Conservation (phyloP, 495 filamentous ascomycete species). For the Tuber melanosporum region DNA sequence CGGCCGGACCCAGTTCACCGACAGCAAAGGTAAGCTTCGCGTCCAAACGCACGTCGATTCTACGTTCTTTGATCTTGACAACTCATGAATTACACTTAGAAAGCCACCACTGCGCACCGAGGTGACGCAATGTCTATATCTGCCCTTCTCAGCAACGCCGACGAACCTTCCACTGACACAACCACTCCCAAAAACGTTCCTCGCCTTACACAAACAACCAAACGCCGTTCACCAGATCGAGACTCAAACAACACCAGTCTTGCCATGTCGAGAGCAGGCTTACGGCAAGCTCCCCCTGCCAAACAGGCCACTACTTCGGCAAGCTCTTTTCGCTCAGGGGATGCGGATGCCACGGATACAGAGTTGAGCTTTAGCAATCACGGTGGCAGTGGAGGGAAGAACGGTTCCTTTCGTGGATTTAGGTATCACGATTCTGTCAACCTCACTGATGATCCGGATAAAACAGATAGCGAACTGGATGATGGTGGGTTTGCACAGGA, state of each 20-base stretch:
- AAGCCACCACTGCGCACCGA: conserved; percentile 34
- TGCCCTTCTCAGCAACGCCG: conserved; percentile 40
- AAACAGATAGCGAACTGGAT: conserved; percentile 40
- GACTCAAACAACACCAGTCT: conserved; percentile 27
- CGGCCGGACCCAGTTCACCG: conserved; percentile 35
- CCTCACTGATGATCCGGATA: conserved; percentile 37
- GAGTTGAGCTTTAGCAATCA: conserved; percentile 26
- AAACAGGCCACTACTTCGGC: conserved; percentile 16
- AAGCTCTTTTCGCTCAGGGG: conserved; percentile 25
- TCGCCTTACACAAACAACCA: conserved; percentile 24
- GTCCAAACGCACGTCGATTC: conserved; percentile 4
- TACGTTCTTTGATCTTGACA: conserved; percentile 31
- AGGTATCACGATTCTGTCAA: conserved; percentile 43
- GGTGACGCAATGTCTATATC: conserved; percentile 43
- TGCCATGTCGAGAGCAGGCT: conserved; percentile 18
- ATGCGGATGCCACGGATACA: conserved; percentile 31
- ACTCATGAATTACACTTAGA: conserved; percentile 36
- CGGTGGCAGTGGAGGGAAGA: conserved; percentile 30
- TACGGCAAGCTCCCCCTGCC: conserved; percentile 20
- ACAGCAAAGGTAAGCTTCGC: conserved; percentile 31
- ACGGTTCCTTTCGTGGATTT: conserved; percentile 39
- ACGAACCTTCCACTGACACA: conserved; percentile 32
- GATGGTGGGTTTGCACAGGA: conserved; percentile 35
- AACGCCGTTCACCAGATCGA: conserved; percentile 23
- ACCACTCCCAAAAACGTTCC: conserved; percentile 20